phyloP scores from a whole-genome alignment of 495 filamentous ascomycete species.

The Opeltia flavorubescens region DNA sequence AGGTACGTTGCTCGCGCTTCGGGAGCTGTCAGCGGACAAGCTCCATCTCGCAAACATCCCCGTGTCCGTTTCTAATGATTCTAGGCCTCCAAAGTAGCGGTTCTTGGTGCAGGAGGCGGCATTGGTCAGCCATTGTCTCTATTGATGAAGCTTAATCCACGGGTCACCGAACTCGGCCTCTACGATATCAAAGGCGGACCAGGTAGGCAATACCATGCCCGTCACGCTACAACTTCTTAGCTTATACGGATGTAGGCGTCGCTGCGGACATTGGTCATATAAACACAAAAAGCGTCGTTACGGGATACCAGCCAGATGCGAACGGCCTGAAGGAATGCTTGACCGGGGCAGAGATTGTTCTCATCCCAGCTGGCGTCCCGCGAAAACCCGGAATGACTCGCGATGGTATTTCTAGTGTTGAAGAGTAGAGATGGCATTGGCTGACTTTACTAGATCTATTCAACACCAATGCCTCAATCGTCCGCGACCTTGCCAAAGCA shows the following conservation, averaged over 20 bases:
- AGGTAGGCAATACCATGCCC: constrained; percentile 43
- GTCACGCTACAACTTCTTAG: neutral
- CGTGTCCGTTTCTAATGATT: constrained; percentile 7
- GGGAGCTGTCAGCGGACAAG: no score
- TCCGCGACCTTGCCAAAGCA: constrained; percentile 96
- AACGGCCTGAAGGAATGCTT: constrained; percentile 63
- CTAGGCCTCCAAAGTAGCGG: constrained; percentile 90
- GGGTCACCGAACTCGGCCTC: constrained; percentile 80
- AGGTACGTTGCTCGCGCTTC: no score
- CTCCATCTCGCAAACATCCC: no score
- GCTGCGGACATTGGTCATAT: constrained; percentile 95
- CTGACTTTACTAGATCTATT: constrained; percentile 58
- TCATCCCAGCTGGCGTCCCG: constrained; percentile 96
- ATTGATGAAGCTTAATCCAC: constrained; percentile 93
- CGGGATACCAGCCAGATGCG: constrained; percentile 67
- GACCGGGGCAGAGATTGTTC: constrained; percentile 78
- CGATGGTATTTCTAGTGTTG: constrained; percentile 43
- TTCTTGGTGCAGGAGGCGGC: constrained; percentile 90
- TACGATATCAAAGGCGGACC: constrained; percentile 95
- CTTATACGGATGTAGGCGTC: constrained; percentile 52
- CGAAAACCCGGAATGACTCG: constrained; percentile 99
- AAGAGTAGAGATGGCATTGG: neutral
- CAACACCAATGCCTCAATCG: constrained; percentile 99
- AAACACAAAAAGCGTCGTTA: constrained; percentile 95
- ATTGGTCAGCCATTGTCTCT: constrained; percentile 97